phyloP scores from a whole-genome alignment of 805 yeast genomes.

The Monosporozyma servazzii region DNA sequence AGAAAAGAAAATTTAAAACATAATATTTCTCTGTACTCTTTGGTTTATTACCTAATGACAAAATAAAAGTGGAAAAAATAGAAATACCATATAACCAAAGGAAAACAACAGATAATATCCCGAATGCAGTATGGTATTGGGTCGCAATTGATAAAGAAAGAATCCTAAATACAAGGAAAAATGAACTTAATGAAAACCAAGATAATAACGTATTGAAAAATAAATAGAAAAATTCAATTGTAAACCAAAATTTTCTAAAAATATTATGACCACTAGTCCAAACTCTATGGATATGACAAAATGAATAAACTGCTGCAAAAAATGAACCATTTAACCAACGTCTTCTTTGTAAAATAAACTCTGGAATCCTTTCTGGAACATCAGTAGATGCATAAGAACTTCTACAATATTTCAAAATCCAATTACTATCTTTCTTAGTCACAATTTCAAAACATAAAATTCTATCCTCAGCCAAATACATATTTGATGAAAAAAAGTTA shows the following conservation, averaged over 20 bases:
- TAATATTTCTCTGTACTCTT: conserved; percentile 79
- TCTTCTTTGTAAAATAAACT: conserved; percentile 83
- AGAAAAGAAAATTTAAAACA: conserved; percentile 61
- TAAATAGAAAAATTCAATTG: conserved; percentile 74
- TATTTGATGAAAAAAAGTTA: conserved; percentile 86
- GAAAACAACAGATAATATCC: conserved; percentile 65
- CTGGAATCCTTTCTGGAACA: conserved; percentile 83
- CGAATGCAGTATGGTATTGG: conserved; percentile 53
- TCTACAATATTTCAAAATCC: conserved; percentile 79
- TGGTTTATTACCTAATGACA: conserved; percentile 91
- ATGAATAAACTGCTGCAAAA: conserved; percentile 85
- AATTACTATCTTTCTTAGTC: conserved; percentile 65
- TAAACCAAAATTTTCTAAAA: conserved; percentile 58
- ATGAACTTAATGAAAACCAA: conserved; percentile 89
- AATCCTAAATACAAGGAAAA: conserved; percentile 82
- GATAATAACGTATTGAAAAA: conserved; percentile 65
- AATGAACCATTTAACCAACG: conserved; percentile 97
- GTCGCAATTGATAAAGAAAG: conserved; percentile 68
- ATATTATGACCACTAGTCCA: conserved; percentile 73
- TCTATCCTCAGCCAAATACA: conserved; percentile 96
- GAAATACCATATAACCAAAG: conserved; percentile 81
- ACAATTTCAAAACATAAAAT: conserved; percentile 90
- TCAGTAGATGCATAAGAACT: conserved; percentile 90
- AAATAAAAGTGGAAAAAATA: conserved; percentile 73
- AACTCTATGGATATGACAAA: conserved; percentile 64